Base-by-base conservation (phyloP, 768 basidiomycete species). In the Termitomyces sp. region DNA sequence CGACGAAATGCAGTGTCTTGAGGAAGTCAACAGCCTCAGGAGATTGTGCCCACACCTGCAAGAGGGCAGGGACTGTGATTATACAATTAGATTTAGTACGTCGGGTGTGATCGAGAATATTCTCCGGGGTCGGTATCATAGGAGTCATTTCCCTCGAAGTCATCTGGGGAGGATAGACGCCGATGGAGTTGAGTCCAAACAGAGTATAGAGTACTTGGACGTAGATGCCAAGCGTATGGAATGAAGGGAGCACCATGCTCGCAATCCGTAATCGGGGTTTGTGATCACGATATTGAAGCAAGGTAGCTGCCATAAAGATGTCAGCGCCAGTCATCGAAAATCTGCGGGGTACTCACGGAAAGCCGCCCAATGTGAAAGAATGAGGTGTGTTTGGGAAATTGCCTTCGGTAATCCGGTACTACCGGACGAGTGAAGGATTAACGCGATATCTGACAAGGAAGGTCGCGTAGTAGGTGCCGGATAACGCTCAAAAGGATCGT, bases 391-490 rank as follows among this genome's bases (percentile, higher is more conserved):
- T 39, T 69, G 65, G 1, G 67, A 62, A 42, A 77, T 72, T 1
- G 75, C 65, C 49, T 75, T 76, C 0, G 76, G 74, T 22, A 72
- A 69, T 1, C 75, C 74, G 0, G 76, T 75, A 44, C 76, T 76
- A 13, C 76, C 76, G 0, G 78, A 76, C 0, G 77, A 79, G 53
- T 77, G 74, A 3, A 76, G 53, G 32, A 65, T 55, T n/a, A 64
- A 39, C 7, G 69, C 36, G 18, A 61, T 66, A 12, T 72, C 60
- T 1, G 53, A 34, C 13, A 18, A 16, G 0, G 66, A 53, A 36
- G 47, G 61, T 7, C 43, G 32, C 7, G 32, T 24, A 18, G 24
- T 4, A 8, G 62, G 56, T 13, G 36, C 4, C 7, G 62, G 62
- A 39, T 62, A 64, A 12, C 13, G 43, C 24, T 59, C 48, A n/a